Percentiles rank a stretch among this genome's conserved stretches.
These are phyloP conservation scores for Bacterosira constricta DNA, from an alignment of 108 stramenopile species.

Conservation along the genomic window DNA sequence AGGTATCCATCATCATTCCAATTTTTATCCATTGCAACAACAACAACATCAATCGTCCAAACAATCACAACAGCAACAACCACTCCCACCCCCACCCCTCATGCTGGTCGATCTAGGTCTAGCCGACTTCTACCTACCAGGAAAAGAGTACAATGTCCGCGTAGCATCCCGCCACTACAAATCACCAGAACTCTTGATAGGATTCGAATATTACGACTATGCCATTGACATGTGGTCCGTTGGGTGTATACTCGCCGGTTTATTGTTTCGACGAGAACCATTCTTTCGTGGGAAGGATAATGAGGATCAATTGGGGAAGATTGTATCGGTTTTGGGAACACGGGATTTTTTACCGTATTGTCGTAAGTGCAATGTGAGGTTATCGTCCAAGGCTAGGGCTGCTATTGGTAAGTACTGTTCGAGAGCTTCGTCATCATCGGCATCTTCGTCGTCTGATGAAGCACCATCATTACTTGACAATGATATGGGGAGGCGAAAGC, in stretches of 20 bases:
- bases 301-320: constrained; percentile 81
- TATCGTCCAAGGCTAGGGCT: constrained; percentile 34
- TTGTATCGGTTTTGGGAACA: constrained; percentile 76
- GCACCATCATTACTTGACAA: constrained; percentile 1
- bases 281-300: constrained; percentile 88
- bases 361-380: constrained; percentile 51
- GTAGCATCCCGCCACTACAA: constrained; percentile 94
- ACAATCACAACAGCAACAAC: neutral
- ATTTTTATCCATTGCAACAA: neutral
- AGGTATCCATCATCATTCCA: no score
- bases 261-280: constrained; percentile 77
- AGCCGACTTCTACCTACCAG: constrained; percentile 91
- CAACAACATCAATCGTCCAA: neutral
- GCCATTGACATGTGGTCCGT: constrained; percentile 87
- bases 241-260: constrained; percentile 84
- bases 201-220: constrained; percentile 79
- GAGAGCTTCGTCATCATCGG: constrained; percentile 3
- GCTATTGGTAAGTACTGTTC: constrained; percentile 49
- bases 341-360: constrained; percentile 68
- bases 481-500: constrained; percentile 32
- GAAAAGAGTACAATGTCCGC: constrained; percentile 85
- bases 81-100: constrained; percentile 50
- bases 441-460: constrained; percentile 20
- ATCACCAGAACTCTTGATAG: constrained; percentile 87
- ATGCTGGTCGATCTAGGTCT: constrained; percentile 93